These are phyloP conservation scores for Verbascum thapsus DNA, from an alignment of 257 asterid genomes.

Conservation along the genomic window DNA sequence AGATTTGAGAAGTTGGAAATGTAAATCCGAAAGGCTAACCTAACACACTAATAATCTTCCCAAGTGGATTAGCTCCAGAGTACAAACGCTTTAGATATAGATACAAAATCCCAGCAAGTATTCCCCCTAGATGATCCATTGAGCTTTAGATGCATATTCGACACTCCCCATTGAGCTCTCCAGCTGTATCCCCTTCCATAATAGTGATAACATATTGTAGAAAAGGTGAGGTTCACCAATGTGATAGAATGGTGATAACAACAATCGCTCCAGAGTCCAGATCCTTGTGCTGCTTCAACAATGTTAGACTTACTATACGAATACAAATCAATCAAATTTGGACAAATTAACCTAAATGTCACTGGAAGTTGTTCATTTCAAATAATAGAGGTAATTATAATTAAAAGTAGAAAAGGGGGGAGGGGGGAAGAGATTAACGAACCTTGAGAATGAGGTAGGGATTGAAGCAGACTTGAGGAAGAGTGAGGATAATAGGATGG, in stretches of 20 bases:
- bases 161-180: constrained; percentile 82
- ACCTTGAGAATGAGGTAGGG: constrained; percentile 85
- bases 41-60: too few species aligned
- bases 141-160: constrained; percentile 71
- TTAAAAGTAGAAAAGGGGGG: too few species aligned
- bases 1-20: too few species aligned
- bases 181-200: constrained; percentile 91
- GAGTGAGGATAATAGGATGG: constrained; percentile 53
- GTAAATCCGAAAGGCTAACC: too few species aligned
- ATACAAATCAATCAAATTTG: too few species aligned
- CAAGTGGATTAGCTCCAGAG: constrained; percentile 51
- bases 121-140: constrained; percentile 92
- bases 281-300: constrained; percentile 77
- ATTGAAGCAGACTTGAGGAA: constrained; percentile 80
- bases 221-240: constrained; percentile 81
- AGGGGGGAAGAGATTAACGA: too few species aligned
- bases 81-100: constrained; percentile 42
- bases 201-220: constrained; percentile 85
- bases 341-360: too few species aligned
- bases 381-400: too few species aligned
- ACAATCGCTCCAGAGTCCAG: constrained; percentile 71
- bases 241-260: constrained; percentile 83
- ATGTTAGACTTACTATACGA: too few species aligned
- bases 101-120: constrained; percentile 80
- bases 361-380: too few species aligned